phyloP scores from a whole-genome alignment of 306 rosid genomes.

The Acmispon strigosus region DNA sequence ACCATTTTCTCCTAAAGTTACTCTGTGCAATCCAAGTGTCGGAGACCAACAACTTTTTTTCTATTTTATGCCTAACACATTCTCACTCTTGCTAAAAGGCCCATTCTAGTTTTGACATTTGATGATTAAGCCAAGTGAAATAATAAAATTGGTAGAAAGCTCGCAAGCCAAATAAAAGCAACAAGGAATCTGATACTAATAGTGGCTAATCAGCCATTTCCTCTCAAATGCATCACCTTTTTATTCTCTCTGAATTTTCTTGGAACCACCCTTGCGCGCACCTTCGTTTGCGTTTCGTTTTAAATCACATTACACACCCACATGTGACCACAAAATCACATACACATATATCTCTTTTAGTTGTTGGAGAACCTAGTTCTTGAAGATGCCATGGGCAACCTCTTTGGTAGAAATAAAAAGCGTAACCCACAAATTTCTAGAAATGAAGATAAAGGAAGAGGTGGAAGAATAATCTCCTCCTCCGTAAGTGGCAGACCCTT shows the following conservation, averaged over 20 bases:
- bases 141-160: neutral
- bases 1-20: too few species aligned
- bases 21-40: too few species aligned
- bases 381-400: constrained; percentile 48
- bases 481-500: neutral
- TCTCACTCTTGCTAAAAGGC: too few species aligned
- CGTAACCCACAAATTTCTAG: constrained; percentile 5
- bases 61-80: too few species aligned
- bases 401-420: constrained; percentile 14
- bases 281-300: neutral
- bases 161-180: constrained; percentile 12
- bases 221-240: neutral
- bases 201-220: neutral
- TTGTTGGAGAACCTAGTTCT: neutral
- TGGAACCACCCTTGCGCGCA: neutral
- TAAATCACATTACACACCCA: too few species aligned
- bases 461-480: constrained; percentile 8
- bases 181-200: neutral
- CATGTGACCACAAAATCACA: neutral
- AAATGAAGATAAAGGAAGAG: neutral
- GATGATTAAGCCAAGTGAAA: neutral
- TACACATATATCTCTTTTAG: neutral
- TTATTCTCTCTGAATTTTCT: neutral
- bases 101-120: too few species aligned
- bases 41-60: too few species aligned